Evolutionary conservation across 805 yeast species (phyloP).

Genomic region (Yarrowia porcina): DNA sequence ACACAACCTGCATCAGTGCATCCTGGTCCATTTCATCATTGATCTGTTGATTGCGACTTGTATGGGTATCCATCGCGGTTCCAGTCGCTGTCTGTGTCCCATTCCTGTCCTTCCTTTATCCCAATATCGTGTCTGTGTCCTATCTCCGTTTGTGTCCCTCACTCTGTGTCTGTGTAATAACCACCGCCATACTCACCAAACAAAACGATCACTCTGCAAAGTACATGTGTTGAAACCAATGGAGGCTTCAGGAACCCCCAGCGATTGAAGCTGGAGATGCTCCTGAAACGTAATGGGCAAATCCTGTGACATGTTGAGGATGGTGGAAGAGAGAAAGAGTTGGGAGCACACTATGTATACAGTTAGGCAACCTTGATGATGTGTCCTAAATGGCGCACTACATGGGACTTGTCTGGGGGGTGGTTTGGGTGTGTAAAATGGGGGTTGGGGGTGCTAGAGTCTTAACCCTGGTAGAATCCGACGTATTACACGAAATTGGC

Average conservation of each 20-base stretch:
- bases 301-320: slow-evolving; percentile 42
- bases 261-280: slow-evolving; percentile 78
- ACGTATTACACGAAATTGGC: neutral
- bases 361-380: slow-evolving; percentile 21
- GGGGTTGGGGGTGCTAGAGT: neutral
- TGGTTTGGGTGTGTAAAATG: neutral
- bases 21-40: too few species aligned
- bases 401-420: neutral
- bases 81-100: too few species aligned
- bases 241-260: slow-evolving; percentile 81
- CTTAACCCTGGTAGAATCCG: too few species aligned
- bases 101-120: too few species aligned
- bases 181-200: slow-evolving; percentile 55
- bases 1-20: too few species aligned
- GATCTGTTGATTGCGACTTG: too few species aligned
- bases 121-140: too few species aligned
- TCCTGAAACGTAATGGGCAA: slow-evolving; percentile 97
- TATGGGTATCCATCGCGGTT: too few species aligned
- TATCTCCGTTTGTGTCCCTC: neutral
- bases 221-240: slow-evolving; percentile 93
- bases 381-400: slow-evolving; percentile 20
- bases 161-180: neutral
- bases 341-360: neutral
- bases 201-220: slow-evolving; percentile 85
- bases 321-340: slow-evolving; percentile 14